Conservation (phyloP, 2,329 filamentous ascomycete species). For the Furcasterigmium furcatum region DNA sequence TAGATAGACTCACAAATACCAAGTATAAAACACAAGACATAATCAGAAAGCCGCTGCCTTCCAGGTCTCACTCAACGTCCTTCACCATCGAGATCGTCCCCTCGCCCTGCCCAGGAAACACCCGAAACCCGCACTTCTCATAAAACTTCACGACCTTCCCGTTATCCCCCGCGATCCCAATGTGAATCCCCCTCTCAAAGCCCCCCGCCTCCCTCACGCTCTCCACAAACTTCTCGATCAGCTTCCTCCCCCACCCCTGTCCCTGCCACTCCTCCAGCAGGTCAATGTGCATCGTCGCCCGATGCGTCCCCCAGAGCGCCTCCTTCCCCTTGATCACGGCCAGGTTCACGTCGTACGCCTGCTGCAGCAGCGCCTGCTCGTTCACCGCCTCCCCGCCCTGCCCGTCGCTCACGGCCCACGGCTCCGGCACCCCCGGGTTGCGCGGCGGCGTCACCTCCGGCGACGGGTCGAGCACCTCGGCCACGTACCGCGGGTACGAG, state of each 20-base stretch:
- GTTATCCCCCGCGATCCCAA: conserved; percentile 44
- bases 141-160: conserved; percentile 45
- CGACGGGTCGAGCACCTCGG: conserved; percentile 25
- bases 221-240: conserved; percentile 37
- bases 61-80: conserved; percentile 24
- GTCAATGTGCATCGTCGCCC: conserved; percentile 48
- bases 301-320: conserved; percentile 27
- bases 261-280: conserved; percentile 37
- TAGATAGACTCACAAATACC: no score
- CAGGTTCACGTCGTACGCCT: conserved; percentile 28
- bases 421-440: neutral
- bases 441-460: conserved; percentile 14
- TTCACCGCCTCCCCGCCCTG: conserved; percentile 18
- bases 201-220: conserved; percentile 23
- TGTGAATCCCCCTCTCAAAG: conserved; percentile 34
- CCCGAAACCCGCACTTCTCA: conserved; percentile 40
- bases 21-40: no score
- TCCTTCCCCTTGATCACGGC: conserved; percentile 24
- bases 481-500: conserved; percentile 34
- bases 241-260: conserved; percentile 38
- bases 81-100: conserved; percentile 38
- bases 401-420: neutral
- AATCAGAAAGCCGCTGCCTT: no score
- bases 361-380: conserved; percentile 32
- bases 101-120: conserved; percentile 29